phyloP scores from a whole-genome alignment of 257 asterid genomes.

The Paraleonurus japonicus region DNA sequence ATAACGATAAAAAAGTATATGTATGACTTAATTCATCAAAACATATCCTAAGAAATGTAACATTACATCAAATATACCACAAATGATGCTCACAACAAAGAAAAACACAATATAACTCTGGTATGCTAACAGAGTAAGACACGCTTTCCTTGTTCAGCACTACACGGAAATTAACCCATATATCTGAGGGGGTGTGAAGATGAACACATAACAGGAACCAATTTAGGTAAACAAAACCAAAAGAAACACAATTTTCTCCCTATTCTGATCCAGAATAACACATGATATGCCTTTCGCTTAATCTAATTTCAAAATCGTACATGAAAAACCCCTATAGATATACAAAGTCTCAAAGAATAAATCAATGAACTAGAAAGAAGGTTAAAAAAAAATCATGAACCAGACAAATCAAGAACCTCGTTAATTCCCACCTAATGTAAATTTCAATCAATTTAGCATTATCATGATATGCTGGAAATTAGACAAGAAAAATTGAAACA shows the following conservation, averaged over 20 bases:
- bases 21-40: background rate
- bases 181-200: background rate
- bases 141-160: background rate
- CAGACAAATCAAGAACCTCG: constrained; percentile 2
- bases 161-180: background rate
- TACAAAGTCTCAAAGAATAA: background rate
- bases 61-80: background rate
- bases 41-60: background rate
- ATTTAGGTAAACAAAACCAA: background rate
- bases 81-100: background rate
- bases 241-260: background rate
- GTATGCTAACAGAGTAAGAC: too few species aligned
- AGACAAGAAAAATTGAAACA: constrained; percentile 3
- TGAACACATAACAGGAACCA: background rate
- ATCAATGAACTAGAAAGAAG: background rate
- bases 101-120: background rate
- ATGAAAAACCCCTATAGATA: background rate
- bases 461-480: background rate
- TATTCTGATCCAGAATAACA: background rate
- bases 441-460: background rate
- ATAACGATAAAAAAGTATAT: background rate
- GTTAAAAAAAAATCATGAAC: background rate
- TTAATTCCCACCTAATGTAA: constrained; percentile 1
- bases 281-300: background rate
- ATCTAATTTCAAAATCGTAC: background rate